These are phyloP conservation scores for Penicillium sp. DNA, from an alignment of 2,329 filamentous ascomycete genomes.

Conservation along the genomic window DNA sequence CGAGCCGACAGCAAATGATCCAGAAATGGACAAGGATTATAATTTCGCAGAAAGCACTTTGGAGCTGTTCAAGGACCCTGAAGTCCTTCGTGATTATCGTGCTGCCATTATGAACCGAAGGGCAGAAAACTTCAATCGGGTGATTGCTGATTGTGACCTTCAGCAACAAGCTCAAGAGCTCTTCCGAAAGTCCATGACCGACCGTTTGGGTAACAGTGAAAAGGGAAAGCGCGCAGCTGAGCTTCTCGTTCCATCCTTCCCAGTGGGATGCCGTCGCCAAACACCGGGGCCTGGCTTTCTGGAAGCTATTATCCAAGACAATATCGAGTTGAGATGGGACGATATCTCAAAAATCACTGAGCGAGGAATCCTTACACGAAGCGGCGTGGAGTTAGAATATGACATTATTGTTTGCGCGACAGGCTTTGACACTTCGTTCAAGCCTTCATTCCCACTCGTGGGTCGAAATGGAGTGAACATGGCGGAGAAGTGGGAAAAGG, in stretches of 20 bases:
- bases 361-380: conserved; percentile 15
- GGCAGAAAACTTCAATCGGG: background rate
- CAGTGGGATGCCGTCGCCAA: conserved; percentile 23
- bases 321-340: conserved; percentile 16
- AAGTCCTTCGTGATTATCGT: background rate
- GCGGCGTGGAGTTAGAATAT: conserved; percentile 17
- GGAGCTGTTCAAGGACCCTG: background rate
- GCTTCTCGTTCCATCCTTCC: conserved; percentile 15
- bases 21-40: background rate
- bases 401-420: conserved; percentile 35
- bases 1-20: background rate
- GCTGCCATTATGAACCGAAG: background rate
- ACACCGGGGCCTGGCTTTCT: conserved; percentile 25
- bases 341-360: conserved; percentile 19
- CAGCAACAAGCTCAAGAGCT: background rate
- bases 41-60: background rate
- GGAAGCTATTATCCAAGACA: conserved; percentile 20
- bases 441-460: conserved; percentile 29
- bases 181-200: background rate
- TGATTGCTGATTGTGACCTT: background rate
- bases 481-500: conserved; percentile 16
- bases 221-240: conserved; percentile 11
- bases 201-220: background rate
- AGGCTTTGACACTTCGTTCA: conserved; percentile 35
- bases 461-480: conserved; percentile 21